Evolutionary conservation across 2,329 filamentous ascomycete species (phyloP), one percentile per base, ranked within the genome.

Genomic region (Blumeriella jaapii): DNA sequence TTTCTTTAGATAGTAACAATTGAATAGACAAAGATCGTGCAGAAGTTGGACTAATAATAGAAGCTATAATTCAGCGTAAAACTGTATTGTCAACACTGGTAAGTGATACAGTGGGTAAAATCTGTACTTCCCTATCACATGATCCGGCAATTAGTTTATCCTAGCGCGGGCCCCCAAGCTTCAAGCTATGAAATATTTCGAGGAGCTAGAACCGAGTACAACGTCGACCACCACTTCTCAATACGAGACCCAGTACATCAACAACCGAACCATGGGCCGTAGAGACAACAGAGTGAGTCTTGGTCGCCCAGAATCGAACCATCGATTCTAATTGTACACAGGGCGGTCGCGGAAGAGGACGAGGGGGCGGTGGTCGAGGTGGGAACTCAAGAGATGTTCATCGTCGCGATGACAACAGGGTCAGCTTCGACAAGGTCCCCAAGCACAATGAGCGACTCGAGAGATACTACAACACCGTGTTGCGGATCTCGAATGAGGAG

Each of bases 401-500:
- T 29, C 32, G 41, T 37, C 39, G 50, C 34, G 51, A 62, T 47
- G 59, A 57, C 34, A 55, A 61, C 47, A 54, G 59, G 48, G 59
- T 64, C 41, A 60, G 63, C 48, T 62, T 64, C 42, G 61, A 63
- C 34, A 59, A 79, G 24, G 68, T 93, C 36, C 61, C 68, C 50
- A 91, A 87, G 64, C 64, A 77, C 51, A 94, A 98, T 61, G 79
- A 82, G 55, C 78, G 79, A 51, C 80, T 93, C 46, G 81, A 96
- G 62, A 67, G 68, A 45, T 96, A 82, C 64, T 98, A 98, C 67
- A 79, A 93, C 56, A 66, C 70, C 43, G 68, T 87, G 18, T 69
- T 82, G 5, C 72, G 86, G 40, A 64, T 96, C 6, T 69, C 81
- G 1, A 82, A 86, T 31, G 74, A 78, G 29, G 89, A 96, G 62